These are phyloP conservation scores for Irpex sp. DNA, from an alignment of 1,284 basidiomycete species.

Conservation along the genomic window DNA sequence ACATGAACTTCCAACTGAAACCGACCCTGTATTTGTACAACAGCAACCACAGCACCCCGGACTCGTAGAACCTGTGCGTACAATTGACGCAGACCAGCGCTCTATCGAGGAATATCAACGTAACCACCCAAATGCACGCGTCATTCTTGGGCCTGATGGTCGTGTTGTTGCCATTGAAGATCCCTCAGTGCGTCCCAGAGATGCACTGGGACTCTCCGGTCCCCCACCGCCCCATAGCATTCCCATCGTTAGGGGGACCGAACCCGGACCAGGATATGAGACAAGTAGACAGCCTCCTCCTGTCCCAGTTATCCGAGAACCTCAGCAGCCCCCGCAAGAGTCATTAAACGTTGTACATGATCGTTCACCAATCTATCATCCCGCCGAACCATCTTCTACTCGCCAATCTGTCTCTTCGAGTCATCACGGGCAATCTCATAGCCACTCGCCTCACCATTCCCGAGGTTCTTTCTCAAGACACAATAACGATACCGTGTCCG, in stretches of 20 bases:
- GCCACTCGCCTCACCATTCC: constrained; percentile 3
- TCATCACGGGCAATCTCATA: background rate
- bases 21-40: constrained; percentile 23
- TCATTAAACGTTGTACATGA: background rate
- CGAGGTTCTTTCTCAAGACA: constrained; percentile 7
- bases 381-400: background rate
- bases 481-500: constrained; percentile 6
- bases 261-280: constrained; percentile 37
- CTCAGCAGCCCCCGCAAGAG: constrained; percentile 9
- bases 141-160: constrained; percentile 40
- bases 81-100: constrained; percentile 38
- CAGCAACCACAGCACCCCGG: constrained; percentile 21
- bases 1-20: constrained; percentile 26
- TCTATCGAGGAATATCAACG: constrained; percentile 42
- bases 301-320: constrained; percentile 24
- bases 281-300: constrained; percentile 42
- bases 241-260: constrained; percentile 29
- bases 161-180: constrained; percentile 46
- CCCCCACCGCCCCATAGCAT: constrained; percentile 38
- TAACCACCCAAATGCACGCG: constrained; percentile 40
- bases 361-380: constrained; percentile 2
- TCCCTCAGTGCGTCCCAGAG: constrained; percentile 32
- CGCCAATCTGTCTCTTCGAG: background rate
- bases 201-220: constrained; percentile 20
- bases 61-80: constrained; percentile 29